Evolutionary conservation across 2,329 filamentous ascomycete genomes (phyloP), one percentile per base, ranked within the genome.

Genomic region (Arthrobotrys entomopaga): DNA sequence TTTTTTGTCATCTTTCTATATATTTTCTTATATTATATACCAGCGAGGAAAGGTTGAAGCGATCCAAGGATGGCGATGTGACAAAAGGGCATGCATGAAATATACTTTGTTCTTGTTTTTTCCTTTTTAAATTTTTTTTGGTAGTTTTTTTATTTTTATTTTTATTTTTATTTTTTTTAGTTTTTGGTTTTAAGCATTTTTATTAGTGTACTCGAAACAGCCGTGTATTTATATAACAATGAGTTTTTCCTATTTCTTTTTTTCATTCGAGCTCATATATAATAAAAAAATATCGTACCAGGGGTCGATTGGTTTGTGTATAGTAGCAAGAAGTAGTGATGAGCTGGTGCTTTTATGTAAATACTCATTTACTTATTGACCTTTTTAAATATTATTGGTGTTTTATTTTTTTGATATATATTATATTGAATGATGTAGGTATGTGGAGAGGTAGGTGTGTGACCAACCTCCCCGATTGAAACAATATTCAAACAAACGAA

Each of bases 41-140:
- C 10, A 53, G 24, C 22, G 19, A 34, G 6, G 50, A 53, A 34
- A n/a, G 50, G 50, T 20, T 26, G 49, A n/a, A 53, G 15, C 46
- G 46, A 7, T 26, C 10, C 10, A 10, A 34, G 2, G 29, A 34
- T 34, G 29, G 10, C 6, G 29, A 53, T 53, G 16, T 34, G 22
- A 53, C 24, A 22, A 34, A 53, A n/a, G 8, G n/a, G 50, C 50
- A 53, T 53, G 50, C 1, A 50, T 38, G 34, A 54, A n/a, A 20
- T 54, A 15, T 15, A 2, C 13, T 53, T 13, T 34, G 1, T 29
- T 38, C 24, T 34, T 54, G 15, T 53, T n/a, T 10, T 29, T 53
- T 53, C 24, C 8, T 16, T 24, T 29, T n/a, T 53, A n/a, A n/a
- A 3, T 29, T 19, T 54, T 26, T 29, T 54, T 34, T 16, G 15